These are phyloP conservation scores for Lasiodiplodia citricola DNA, from an alignment of 2,329 filamentous ascomycete species.

Conservation along the genomic window DNA sequence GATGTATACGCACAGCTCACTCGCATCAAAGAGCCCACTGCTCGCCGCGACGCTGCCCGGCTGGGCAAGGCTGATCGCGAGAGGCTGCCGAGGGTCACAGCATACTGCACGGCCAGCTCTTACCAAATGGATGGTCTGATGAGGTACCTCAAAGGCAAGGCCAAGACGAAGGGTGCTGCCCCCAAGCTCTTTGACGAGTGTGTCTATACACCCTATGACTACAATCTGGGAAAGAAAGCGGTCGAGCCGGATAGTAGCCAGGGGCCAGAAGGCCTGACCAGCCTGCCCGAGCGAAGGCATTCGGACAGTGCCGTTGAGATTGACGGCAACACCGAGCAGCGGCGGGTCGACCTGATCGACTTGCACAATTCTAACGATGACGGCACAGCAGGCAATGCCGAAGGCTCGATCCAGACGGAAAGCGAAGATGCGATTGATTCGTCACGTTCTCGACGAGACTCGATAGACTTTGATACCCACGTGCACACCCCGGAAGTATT, in stretches of 20 bases:
- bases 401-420: slow-evolving; percentile 35
- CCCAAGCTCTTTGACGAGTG: slow-evolving; percentile 97
- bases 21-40: slow-evolving; percentile 94
- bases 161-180: slow-evolving; percentile 76
- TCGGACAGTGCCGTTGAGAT: slow-evolving; percentile 74
- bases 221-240: slow-evolving; percentile 53
- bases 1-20: slow-evolving; percentile 99
- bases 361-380: slow-evolving; percentile 54
- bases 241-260: neutral
- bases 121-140: slow-evolving; percentile 91
- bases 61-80: slow-evolving; percentile 92
- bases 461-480: slow-evolving; percentile 80
- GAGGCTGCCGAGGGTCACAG: slow-evolving; percentile 86
- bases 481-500: slow-evolving; percentile 95
- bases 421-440: slow-evolving; percentile 31
- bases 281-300: slow-evolving; percentile 69
- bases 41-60: slow-evolving; percentile 86
- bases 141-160: slow-evolving; percentile 86
- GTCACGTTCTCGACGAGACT: slow-evolving; percentile 18
- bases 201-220: slow-evolving; percentile 93
- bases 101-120: slow-evolving; percentile 92
- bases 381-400: slow-evolving; percentile 35
- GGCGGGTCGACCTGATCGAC: slow-evolving; percentile 68
- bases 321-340: slow-evolving; percentile 61
- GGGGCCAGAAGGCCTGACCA: slow-evolving; percentile 26